A percentile compares a stretch with the other conserved stretches of the same genome.
Conservation (phyloP, 2,329 filamentous ascomycete species). For the Proliferodiscus dingleyae region DNA sequence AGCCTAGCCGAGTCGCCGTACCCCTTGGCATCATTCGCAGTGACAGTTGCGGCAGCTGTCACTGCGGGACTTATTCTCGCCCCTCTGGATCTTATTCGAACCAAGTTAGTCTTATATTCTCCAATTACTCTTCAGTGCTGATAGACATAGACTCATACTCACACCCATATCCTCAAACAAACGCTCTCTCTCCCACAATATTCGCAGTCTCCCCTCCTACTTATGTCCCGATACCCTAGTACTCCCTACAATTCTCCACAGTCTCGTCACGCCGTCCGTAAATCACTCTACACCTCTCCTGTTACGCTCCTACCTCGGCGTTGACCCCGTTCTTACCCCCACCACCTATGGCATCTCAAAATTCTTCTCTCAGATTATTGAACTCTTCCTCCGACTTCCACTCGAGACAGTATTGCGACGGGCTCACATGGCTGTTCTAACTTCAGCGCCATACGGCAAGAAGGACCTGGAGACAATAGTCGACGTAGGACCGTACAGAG, state of each 20-base stretch:
- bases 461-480: slow-evolving; percentile 68
- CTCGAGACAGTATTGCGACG: slow-evolving; percentile 87
- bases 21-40: slow-evolving; percentile 73
- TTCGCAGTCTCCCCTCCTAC: slow-evolving; percentile 75
- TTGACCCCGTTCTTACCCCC: slow-evolving; percentile 78
- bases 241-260: slow-evolving; percentile 81
- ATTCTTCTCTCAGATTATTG: slow-evolving; percentile 73
- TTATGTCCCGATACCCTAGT: slow-evolving; percentile 66
- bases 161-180: slow-evolving; percentile 74
- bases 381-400: slow-evolving; percentile 82
- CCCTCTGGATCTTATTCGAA: slow-evolving; percentile 86
- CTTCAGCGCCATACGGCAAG: too few relatives aligned
- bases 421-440: slow-evolving; percentile 72
- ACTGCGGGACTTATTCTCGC: slow-evolving; percentile 77
- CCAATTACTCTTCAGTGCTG: slow-evolving; percentile 20
- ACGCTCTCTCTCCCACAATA: slow-evolving; percentile 65
- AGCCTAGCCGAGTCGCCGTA: slow-evolving; percentile 79
- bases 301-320: slow-evolving; percentile 75
- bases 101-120: slow-evolving; percentile 40
- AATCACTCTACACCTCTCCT: slow-evolving; percentile 79
- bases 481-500: slow-evolving; percentile 72
- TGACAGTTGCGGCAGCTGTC: slow-evolving; percentile 60
- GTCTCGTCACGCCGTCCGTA: slow-evolving; percentile 76
- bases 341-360: slow-evolving; percentile 76
- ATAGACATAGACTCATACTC: slow-evolving; percentile 64